Percentiles rank a stretch among this genome's conserved stretches.
phyloP scores from a whole-genome alignment of 2,329 filamentous ascomycete species.

The Trichoderma oligosporum region DNA sequence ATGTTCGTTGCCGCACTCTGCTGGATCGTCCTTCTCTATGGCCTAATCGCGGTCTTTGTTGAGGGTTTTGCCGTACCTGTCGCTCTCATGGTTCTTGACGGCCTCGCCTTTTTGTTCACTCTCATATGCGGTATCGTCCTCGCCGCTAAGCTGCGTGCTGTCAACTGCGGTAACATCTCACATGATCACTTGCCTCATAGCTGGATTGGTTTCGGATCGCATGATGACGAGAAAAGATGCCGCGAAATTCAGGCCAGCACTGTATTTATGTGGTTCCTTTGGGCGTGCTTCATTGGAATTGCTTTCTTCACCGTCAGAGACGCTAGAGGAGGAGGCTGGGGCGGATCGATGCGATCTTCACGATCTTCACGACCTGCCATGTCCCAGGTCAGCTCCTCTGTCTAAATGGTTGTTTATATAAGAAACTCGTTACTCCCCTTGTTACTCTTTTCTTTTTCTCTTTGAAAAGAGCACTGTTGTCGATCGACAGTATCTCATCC shows the following conservation, averaged over 20 bases:
- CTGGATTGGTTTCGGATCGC: conserved; percentile 61
- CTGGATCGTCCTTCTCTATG: conserved; percentile 63
- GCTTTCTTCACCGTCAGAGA: conserved; percentile 54
- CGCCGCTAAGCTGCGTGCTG: conserved; percentile 63
- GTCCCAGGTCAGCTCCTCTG: conserved; percentile 45
- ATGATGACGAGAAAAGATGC: conserved; percentile 60
- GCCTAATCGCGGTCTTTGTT: conserved; percentile 54
- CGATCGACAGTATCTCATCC: not conserved
- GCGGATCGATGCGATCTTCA: conserved; percentile 42
- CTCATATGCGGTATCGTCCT: conserved; percentile 68
- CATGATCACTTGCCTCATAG: conserved; percentile 36
- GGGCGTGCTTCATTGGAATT: conserved; percentile 56
- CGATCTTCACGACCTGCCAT: conserved; percentile 45
- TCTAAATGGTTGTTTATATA: too few relatives aligned
- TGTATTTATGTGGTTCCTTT: conserved; percentile 78
- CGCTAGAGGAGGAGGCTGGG: conserved; percentile 42
- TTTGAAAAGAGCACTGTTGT: not conserved
- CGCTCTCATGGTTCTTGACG: conserved; percentile 54
- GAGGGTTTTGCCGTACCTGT: conserved; percentile 50
- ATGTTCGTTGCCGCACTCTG: conserved; percentile 67
- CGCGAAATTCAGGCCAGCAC: conserved; percentile 70
- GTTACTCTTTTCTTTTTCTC: not conserved
- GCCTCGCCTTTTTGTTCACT: conserved; percentile 60
- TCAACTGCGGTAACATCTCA: conserved; percentile 60
- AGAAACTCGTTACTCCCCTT: too few relatives aligned